phyloP scores from a whole-genome alignment of 1,284 basidiomycete species.

The Cryptococcus sp. region DNA sequence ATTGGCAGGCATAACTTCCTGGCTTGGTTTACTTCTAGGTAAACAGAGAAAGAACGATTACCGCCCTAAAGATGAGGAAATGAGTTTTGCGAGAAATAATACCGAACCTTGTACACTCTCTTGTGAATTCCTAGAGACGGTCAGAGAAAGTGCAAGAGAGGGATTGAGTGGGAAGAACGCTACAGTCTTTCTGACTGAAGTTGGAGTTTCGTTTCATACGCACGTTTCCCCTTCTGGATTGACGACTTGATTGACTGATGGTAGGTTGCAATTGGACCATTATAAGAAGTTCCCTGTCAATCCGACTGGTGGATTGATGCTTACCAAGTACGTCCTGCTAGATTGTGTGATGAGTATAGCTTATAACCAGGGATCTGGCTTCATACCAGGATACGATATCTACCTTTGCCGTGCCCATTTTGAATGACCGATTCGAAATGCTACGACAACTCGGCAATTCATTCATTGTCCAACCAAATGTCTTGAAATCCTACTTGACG shows the following conservation, averaged over 20 bases:
- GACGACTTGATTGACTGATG: background rate
- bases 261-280: conserved; percentile 85
- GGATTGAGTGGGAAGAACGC: conserved; percentile 85
- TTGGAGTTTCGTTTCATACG: conserved; percentile 93
- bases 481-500: conserved; percentile 85
- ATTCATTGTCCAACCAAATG: conserved; percentile 90
- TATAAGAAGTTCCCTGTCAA: conserved; percentile 94
- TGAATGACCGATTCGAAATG: conserved; percentile 97
- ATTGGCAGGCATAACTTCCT: conserved; percentile 59
- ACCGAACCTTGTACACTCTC: conserved; percentile 91
- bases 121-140: conserved; percentile 77
- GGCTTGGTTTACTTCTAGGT: conserved; percentile 60
- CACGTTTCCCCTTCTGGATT: conserved; percentile 42
- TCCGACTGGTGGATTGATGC: conserved; percentile 93
- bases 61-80: conserved; percentile 91
- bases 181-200: conserved; percentile 86
- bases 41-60: conserved; percentile 98
- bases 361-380: conserved; percentile 74
- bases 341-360: too few species aligned
- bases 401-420: conserved; percentile 71
- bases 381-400: conserved; percentile 89
- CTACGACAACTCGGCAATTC: conserved; percentile 95
- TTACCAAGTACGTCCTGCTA: conserved; percentile 72
- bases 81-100: conserved; percentile 89
- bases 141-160: conserved; percentile 67